Evolutionary conservation across 2,329 filamentous ascomycete genomes (phyloP).

Genomic region (Knufia petricola): DNA sequence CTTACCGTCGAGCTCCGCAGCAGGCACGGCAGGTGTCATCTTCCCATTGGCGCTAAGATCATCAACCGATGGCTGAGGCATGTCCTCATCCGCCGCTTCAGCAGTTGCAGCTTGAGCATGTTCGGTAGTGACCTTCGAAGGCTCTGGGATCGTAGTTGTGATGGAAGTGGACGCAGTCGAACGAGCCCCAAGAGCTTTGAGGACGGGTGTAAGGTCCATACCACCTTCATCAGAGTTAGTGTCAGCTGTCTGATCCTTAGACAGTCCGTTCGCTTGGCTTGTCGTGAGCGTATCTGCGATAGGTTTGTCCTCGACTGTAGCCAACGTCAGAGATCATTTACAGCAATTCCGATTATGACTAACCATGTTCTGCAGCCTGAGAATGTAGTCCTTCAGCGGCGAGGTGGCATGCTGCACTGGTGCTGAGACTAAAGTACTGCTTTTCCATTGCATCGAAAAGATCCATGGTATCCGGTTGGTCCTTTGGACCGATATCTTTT

Average conservation of each 20-base stretch:
- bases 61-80: neutral
- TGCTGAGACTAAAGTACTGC: too few relatives aligned
- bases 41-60: too few relatives aligned
- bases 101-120: neutral
- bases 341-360: too few relatives aligned
- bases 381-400: too few relatives aligned
- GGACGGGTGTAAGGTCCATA: constrained; percentile 9
- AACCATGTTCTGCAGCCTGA: too few relatives aligned
- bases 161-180: neutral
- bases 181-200: neutral
- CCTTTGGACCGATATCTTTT: too few relatives aligned
- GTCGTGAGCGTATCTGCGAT: neutral
- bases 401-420: too few relatives aligned
- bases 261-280: neutral
- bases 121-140: neutral
- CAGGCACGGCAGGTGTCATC: too few relatives aligned
- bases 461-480: too few relatives aligned
- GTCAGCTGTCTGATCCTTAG: neutral
- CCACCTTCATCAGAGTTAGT: neutral
- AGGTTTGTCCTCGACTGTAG: neutral
- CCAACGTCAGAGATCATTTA: neutral
- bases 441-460: too few relatives aligned
- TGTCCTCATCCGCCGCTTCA: neutral
- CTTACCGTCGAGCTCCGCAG: too few relatives aligned
- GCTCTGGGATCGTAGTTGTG: neutral